phyloP scores from a whole-genome alignment of 176 grass and related monocot genomes.

The Stipa capillata region DNA sequence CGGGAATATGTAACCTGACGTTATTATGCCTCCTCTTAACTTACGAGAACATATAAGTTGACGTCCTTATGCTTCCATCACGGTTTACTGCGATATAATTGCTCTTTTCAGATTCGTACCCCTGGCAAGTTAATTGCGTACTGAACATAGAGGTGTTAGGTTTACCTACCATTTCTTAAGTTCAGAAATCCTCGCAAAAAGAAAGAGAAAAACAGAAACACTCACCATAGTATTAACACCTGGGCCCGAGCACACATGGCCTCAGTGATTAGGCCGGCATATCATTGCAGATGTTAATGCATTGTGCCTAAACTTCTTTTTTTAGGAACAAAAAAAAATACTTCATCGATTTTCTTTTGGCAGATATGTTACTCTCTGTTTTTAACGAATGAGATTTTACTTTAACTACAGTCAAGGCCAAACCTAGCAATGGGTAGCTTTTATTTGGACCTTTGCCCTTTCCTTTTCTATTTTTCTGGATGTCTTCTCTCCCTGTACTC shows the following conservation, averaged over 20 bases:
- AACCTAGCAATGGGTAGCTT: neutral
- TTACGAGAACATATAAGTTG: neutral
- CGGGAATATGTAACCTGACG: neutral
- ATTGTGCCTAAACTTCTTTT: too few species aligned
- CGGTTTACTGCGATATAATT: neutral
- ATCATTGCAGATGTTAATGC: constrained; percentile 4
- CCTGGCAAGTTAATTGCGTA: neutral
- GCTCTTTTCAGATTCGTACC: neutral
- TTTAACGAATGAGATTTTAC: neutral
- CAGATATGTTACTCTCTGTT: neutral
- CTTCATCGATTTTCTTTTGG: neutral
- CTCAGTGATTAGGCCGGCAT: neutral
- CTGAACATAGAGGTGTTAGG: constrained; percentile 22
- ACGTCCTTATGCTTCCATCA: constrained; percentile 7
- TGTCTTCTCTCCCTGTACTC: neutral
- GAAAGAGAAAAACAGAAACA: constrained; percentile 18
- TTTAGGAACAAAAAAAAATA: too few species aligned
- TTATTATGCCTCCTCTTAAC: constrained; percentile 6
- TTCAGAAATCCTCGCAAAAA: neutral
- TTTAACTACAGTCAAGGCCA: neutral
- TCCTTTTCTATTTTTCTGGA: neutral
- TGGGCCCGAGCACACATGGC: constrained; percentile 35
- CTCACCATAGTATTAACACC: neutral
- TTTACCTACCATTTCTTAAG: constrained; percentile 28
- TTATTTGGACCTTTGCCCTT: neutral